Conservation (phyloP, 371 early-diverging fungal species). For the Syncephalastrum monosporum region DNA sequence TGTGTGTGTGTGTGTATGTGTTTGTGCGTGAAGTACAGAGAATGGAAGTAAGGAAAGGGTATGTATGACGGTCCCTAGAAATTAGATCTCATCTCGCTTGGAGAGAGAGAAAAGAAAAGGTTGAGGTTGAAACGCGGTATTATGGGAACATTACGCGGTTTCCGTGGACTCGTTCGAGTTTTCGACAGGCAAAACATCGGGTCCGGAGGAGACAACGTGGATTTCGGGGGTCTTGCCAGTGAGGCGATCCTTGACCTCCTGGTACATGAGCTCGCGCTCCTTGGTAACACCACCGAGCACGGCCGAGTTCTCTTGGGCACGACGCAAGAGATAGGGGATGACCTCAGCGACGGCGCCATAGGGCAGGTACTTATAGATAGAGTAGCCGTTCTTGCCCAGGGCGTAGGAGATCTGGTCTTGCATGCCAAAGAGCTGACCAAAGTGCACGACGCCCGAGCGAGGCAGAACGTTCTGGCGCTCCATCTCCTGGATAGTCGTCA, state of each 20-base stretch:
- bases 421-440: slow-evolving; percentile 95
- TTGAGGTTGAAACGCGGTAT: too few relatives aligned
- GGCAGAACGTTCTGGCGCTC: slow-evolving; percentile 55
- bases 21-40: not conserved
- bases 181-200: too few relatives aligned
- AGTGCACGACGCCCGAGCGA: slow-evolving; percentile 71
- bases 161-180: too few relatives aligned
- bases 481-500: slow-evolving; percentile 67
- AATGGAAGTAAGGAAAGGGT: not conserved
- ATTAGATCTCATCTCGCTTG: too few relatives aligned
- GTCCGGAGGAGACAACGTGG: too few relatives aligned
- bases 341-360: slow-evolving; percentile 85
- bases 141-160: too few relatives aligned
- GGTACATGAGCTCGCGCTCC: slow-evolving; percentile 54
- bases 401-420: slow-evolving; percentile 77
- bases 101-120: not conserved
- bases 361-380: slow-evolving; percentile 90
- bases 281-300: slow-evolving; percentile 55
- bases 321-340: slow-evolving; percentile 91
- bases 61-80: too few relatives aligned
- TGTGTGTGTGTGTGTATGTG: too few relatives aligned
- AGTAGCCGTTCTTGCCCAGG: slow-evolving; percentile 75
- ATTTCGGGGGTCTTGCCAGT: slow-evolving; percentile 6
- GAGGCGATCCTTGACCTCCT: slow-evolving; percentile 51
- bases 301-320: slow-evolving; percentile 94